Conservation (phyloP, 2,329 filamentous ascomycete genomes). For the Penicillium sp. region DNA sequence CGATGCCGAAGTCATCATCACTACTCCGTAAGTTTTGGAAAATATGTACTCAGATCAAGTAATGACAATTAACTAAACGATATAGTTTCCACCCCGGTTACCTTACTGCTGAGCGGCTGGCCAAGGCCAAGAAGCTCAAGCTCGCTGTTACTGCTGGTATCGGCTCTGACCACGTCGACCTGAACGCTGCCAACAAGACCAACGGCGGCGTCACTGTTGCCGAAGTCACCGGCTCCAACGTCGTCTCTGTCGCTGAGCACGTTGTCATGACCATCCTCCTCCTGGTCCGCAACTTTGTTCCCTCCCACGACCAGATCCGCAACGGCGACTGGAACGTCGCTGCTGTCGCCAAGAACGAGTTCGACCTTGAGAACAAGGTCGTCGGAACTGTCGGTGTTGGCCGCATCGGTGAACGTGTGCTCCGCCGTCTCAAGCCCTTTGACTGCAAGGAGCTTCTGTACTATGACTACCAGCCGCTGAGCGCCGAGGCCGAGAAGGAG, state of each 20-base stretch:
- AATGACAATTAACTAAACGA: conserved; percentile 16
- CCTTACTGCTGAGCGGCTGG: conserved; percentile 92
- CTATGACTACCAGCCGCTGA: conserved; percentile 98
- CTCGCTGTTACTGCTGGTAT: conserved; percentile 96
- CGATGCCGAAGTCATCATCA: conserved; percentile 98
- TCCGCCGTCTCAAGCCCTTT: conserved; percentile 93
- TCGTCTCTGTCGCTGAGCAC: conserved; percentile 98
- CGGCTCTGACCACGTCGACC: conserved; percentile 96
- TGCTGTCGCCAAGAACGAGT: conserved; percentile 96
- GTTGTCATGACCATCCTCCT: conserved; percentile 98
- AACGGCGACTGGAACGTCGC: conserved; percentile 94
- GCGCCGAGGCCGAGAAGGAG: conserved; percentile 84
- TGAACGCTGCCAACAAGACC: conserved; percentile 96
- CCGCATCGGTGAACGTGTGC: conserved; percentile 96
- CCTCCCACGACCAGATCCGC: conserved; percentile 91
- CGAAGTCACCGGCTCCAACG: conserved; percentile 97
- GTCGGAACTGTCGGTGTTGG: conserved; percentile 97
- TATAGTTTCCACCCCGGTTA: conserved; percentile 97
- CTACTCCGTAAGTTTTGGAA: conserved; percentile 73
- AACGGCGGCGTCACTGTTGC: conserved; percentile 97
- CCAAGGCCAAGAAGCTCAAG: conserved; percentile 99
- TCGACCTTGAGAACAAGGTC: conserved; percentile 94
- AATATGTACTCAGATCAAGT: not conserved
- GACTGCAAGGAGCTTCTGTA: conserved; percentile 99
- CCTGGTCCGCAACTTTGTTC: conserved; percentile 97